Evolutionary conservation across 2,329 filamentous ascomycete genomes (phyloP).

Genomic region (Ophiosphaerella herpotricha): DNA sequence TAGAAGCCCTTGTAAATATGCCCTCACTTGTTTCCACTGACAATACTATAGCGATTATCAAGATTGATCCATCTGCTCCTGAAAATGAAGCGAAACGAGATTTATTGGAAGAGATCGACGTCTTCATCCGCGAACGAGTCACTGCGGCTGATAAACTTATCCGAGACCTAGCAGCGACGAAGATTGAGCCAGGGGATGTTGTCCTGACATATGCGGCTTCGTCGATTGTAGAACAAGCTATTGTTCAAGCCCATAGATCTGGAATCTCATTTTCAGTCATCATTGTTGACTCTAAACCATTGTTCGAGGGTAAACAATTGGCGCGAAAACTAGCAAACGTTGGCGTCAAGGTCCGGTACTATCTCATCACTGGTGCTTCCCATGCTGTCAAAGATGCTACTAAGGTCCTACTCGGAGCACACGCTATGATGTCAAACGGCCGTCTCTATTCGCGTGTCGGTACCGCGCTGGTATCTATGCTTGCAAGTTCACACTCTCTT

Average conservation of each 20-base stretch:
- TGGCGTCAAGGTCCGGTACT: constrained; percentile 80
- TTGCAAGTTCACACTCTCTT: constrained; percentile 74
- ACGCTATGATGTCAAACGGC: constrained; percentile 95
- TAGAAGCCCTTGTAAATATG: too few relatives aligned
- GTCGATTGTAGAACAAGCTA: constrained; percentile 80
- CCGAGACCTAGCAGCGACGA: constrained; percentile 71
- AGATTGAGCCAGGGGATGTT: constrained; percentile 78
- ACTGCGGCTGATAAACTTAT: constrained; percentile 87
- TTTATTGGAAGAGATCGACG: constrained; percentile 81
- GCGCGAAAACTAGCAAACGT: constrained; percentile 71
- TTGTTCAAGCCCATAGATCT: constrained; percentile 70
- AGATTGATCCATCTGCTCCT: constrained; percentile 82
- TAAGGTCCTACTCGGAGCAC: constrained; percentile 78
- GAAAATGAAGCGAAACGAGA: constrained; percentile 81
- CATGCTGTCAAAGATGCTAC: constrained; percentile 73
- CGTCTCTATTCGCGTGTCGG: constrained; percentile 86
- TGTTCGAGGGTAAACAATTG: constrained; percentile 72
- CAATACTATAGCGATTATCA: constrained; percentile 69
- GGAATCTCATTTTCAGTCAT: constrained; percentile 83
- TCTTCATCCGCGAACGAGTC: constrained; percentile 88
- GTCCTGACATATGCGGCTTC: constrained; percentile 87
- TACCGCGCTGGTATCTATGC: constrained; percentile 83
- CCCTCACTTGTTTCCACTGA: not conserved
- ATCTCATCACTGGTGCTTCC: constrained; percentile 76
- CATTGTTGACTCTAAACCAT: constrained; percentile 76